Evolutionary conservation across 495 filamentous ascomycete genomes (phyloP), one percentile per base, ranked within the genome.

Genomic region (Xylaria sp.): DNA sequence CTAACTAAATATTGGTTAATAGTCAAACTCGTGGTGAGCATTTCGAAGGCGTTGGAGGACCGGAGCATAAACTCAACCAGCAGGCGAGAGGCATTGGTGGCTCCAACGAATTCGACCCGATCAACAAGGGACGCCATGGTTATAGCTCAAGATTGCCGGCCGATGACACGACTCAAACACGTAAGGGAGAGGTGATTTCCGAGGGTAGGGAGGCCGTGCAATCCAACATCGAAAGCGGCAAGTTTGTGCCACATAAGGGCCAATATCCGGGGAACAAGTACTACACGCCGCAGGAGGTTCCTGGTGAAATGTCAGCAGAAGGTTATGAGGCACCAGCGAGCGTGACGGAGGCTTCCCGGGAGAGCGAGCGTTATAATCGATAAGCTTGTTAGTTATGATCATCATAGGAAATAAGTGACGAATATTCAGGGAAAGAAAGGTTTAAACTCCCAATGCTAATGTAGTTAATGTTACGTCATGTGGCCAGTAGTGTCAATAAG

Each of bases 41-140:
- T 67, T 82, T 77, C 71, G 77, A 81, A 61, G 79, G 79, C 44
- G 40, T 68, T 11, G 79, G 80, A 55, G 81, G 80, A 0, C 77
- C 80, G 0, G 74, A 78, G 57, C 73, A 82, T 52, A 82, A 81
- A 59, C 52, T 77, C 9, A 72, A 74, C 7, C 73, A 77, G 31
- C 62, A 77, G 37, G 75, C 74, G 65, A 74, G 75, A 26, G 77
- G 80, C 62, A 73, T 69, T 33, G 75, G 73, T 35, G 77, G 77
- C 26, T 58, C 59, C 59, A 61, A 66, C 40, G 19, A 63, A 40
- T 53, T 75, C 68, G 70, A 78, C 71, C 53, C 67, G 31, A 58
- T 68, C 3, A 67, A 68, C 5, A 62, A 31, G 19, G 58, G 58
- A 46, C 66, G 29, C 17, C 69, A 67, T 8, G 72, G 73, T 15